A percentile compares a stretch with the other conserved stretches of the same genome.
These are phyloP conservation scores for Sisymbrium irio DNA, from an alignment of 345 rosid species.

Conservation along the genomic window DNA sequence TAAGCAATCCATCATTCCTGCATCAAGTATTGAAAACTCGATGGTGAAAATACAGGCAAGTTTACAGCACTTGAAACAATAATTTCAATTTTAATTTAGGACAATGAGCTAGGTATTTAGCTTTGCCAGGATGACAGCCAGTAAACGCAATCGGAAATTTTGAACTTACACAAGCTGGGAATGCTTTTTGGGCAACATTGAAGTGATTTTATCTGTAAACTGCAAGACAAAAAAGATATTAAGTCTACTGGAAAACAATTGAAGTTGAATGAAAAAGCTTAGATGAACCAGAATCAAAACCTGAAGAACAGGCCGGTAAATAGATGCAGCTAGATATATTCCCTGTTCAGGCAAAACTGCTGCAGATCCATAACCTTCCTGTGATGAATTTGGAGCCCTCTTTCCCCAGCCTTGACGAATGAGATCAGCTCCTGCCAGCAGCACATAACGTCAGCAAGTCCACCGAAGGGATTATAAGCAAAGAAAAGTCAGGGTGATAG, in stretches of 20 bases:
- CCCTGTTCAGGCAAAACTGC: conserved; percentile 98
- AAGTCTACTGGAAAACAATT: conserved; percentile 16
- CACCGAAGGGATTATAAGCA: conserved; percentile 6
- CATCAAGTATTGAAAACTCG: conserved; percentile 12
- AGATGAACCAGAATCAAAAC: conserved; percentile 46
- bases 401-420: conserved; percentile 91
- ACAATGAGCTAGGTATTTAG: neutral
- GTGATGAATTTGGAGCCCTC: conserved; percentile 70
- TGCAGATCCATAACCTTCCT: conserved; percentile 98
- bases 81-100: conserved; percentile 15
- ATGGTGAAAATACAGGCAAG: conserved; percentile 4
- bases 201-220: conserved; percentile 90
- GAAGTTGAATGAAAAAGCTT: conserved; percentile 14
- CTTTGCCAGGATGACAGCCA: conserved; percentile 18
- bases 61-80: conserved; percentile 11
- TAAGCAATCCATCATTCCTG: conserved; percentile 95
- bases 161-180: conserved; percentile 85
- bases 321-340: conserved; percentile 91
- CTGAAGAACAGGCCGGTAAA: conserved; percentile 95
- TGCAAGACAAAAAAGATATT: conserved; percentile 46
- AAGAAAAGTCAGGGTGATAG: conserved; percentile 13
- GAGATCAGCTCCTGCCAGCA: conserved; percentile 59
- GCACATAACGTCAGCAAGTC: conserved; percentile 5
- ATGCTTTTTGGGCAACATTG: conserved; percentile 81
- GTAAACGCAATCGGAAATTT: neutral